phyloP scores from a whole-genome alignment of 768 basidiomycete species.

The Sarcodon sp. region DNA sequence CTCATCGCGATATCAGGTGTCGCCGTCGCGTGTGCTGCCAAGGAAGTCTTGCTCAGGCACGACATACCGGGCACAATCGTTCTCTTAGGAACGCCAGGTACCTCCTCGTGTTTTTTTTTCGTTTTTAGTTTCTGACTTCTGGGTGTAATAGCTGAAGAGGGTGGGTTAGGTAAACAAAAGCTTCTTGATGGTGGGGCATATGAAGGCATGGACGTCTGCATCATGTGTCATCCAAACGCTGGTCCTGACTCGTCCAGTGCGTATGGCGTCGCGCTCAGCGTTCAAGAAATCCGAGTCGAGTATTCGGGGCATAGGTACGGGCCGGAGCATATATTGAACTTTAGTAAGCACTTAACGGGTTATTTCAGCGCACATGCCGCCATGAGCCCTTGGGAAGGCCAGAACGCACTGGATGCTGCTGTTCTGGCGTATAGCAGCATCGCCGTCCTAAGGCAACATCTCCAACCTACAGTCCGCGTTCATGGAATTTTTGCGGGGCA shows the following conservation, averaged over 20 bases:
- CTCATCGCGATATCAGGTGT: slow-evolving; percentile 70
- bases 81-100: slow-evolving; percentile 71
- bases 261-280: slow-evolving; percentile 48
- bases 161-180: slow-evolving; percentile 57
- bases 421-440: slow-evolving; percentile 75
- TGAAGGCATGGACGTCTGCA: slow-evolving; percentile 61
- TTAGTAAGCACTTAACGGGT: background rate
- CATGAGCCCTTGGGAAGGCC: slow-evolving; percentile 75
- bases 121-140: slow-evolving; percentile 2
- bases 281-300: slow-evolving; percentile 47
- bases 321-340: background rate
- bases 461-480: slow-evolving; percentile 62
- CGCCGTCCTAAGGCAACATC: slow-evolving; percentile 70
- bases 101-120: background rate
- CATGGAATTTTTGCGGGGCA: slow-evolving; percentile 71
- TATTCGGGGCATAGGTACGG: slow-evolving; percentile 65
- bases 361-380: slow-evolving; percentile 59
- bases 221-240: slow-evolving; percentile 80
- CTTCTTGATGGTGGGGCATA: slow-evolving; percentile 67
- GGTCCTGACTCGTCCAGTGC: slow-evolving; percentile 61
- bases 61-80: slow-evolving; percentile 57
- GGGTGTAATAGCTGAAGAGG: slow-evolving; percentile 53
- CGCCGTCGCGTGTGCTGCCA: slow-evolving; percentile 56
- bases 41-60: slow-evolving; percentile 44
- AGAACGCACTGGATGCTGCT: slow-evolving; percentile 79